Percentiles rank a stretch among this genome's conserved stretches.
Evolutionary conservation across 495 filamentous ascomycete species (phyloP).

Genomic region (Penicillium ucsense): DNA sequence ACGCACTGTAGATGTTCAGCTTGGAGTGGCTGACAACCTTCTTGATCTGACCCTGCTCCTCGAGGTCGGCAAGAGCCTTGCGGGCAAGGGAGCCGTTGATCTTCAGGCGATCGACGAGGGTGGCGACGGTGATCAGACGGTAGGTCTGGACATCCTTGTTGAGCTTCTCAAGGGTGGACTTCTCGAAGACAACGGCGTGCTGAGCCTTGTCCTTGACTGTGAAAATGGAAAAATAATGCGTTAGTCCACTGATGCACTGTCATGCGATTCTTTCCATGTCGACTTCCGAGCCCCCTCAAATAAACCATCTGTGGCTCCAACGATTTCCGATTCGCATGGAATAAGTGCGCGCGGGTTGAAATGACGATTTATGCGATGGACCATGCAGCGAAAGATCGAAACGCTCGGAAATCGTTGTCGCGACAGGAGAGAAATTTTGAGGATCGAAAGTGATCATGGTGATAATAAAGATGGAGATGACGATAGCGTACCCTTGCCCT

Average conservation of each 20-base stretch:
- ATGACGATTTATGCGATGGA: conserved; percentile 4
- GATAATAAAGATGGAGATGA: conserved; percentile 11
- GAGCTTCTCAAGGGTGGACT: conserved; percentile 54
- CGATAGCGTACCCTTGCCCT: conserved; percentile 80
- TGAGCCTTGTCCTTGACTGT: conserved; percentile 99
- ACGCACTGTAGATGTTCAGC: conserved; percentile 91
- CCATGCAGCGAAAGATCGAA: conserved; percentile 5
- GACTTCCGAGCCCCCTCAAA: background rate
- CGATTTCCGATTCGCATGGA: conserved; percentile 8
- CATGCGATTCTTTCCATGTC: background rate
- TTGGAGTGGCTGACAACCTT: conserved; percentile 94
- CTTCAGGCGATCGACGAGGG: conserved; percentile 98
- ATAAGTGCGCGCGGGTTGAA: background rate
- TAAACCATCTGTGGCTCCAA: conserved; percentile 1
- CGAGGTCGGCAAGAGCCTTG: conserved; percentile 79
- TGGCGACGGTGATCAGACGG: conserved; percentile 97
- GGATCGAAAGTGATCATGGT: conserved; percentile 9
- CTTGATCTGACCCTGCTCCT: conserved; percentile 98
- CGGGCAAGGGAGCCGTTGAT: conserved; percentile 98
- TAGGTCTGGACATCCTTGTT: conserved; percentile 99
- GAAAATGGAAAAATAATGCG: conserved; percentile 13
- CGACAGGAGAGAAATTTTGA: conserved; percentile 1
- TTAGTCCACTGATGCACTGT: conserved; percentile 13
- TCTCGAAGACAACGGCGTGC: conserved; percentile 77
- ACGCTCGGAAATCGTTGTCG: conserved; percentile 15